Evolutionary conservation across 352 stramenopile genomes (phyloP), one percentile per base, ranked within the genome.

Genomic region (Phytophthora fragariae): DNA sequence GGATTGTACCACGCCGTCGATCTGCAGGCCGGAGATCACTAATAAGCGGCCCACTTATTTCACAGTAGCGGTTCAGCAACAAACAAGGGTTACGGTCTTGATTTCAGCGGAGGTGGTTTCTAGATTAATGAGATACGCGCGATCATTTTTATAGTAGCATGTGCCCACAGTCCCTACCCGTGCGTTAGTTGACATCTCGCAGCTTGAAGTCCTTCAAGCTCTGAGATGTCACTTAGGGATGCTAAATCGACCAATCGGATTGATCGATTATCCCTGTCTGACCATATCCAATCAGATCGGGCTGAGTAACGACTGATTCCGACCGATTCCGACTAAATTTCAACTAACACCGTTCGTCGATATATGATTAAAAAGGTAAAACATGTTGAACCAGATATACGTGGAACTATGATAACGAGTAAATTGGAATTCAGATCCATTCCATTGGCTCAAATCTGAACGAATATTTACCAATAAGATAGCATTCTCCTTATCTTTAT

Each of bases 181-280:
- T 21, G 19, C 19, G 19, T 21, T 21, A 21, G 19, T 21, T 21
- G 19, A 21, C 19, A 21, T 21, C 19, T 21, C 19, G 19, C 19
- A 21, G 19, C 19, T 21, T 21, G 19, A 21, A 21, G 19, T 21
- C 19, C 19, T 21, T 21, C 19, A 21, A 21, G 19, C 19, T 21
- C 19, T 21, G 19, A 21, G 19, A 21, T 21, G 19, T 21, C 19
- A 21, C 19, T 21, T 41, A 59, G 54, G 6, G 54, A 17, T 59
- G 54, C 33, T 59, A 59, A 59, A 49, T 49, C 54, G 54, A 59
- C 31, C 54, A 46, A 59, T 59, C 54, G 54, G 54, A 59, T 44
- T 35, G 44, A 31, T 47, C 33, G 14, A 19, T 27, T 47, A 59
- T 47, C 31, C 53, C 19, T 29, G 53, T 46, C 29, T 59, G 53